Evolutionary conservation across 2,329 filamentous ascomycete genomes (phyloP), one percentile per base, ranked within the genome.

Genomic region (Ceratocystis ficicola): DNA sequence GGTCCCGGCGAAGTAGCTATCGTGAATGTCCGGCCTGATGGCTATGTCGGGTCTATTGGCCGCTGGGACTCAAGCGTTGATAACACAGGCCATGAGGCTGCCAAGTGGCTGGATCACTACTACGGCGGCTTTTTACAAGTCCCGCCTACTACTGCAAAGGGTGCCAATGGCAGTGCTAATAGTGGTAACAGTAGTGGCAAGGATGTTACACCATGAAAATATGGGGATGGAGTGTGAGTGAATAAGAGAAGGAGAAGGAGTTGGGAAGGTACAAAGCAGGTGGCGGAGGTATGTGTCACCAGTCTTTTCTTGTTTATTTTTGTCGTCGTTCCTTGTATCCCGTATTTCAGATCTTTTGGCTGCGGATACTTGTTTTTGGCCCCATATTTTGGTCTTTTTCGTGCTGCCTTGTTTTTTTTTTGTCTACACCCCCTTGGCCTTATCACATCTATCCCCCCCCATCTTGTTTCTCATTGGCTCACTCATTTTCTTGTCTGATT

Each of bases 11-110:
- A 87, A 69, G 80, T 87, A 5, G 84, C 82, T 3, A 80, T 90
- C 50, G 77, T 86, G 50, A 86, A 87, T 70, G 84, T 90, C 1
- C 79, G 87, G 4, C 87, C 87, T 0, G 87, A 90, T 73, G 87
- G 87, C 10, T 90, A 90, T 72, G 83, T 90, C 3, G 87, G 87
- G 1, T 83, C 80, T n/a, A 74, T 88, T 28, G 76, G 79, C 57
- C 75, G 79, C 50, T 82, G 80, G 79, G 79, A 81, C 71, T 77
- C 78, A 44, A 77, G 76, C 69, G 71, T 80, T 32, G 80, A 81
- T 65, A 79, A 79, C 52, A 74, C 80, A 5, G 81, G 81, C 52
- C 73, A 78, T 52, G 76, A 79, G 60, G 81, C 81, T 7, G 81
- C 81, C 32, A 75, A 73, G 68, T 83, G 81, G 81, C 73, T 83